Percentiles rank a stretch among this genome's conserved stretches.
phyloP scores from a whole-genome alignment of 1,284 basidiomycete genomes.

The Boletellus dicymbophilus region DNA sequence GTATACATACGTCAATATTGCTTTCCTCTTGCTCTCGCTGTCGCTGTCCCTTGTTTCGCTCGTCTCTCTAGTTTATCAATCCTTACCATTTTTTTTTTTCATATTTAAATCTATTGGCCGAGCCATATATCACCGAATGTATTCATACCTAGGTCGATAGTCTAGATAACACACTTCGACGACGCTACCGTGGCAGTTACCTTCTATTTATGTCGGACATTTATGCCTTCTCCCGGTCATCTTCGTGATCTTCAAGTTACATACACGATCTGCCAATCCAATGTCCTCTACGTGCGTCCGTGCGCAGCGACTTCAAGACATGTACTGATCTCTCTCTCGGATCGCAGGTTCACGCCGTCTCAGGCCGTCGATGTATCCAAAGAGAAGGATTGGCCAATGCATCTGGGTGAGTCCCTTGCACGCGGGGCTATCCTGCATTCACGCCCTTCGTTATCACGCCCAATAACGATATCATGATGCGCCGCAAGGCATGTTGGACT shows the following conservation, averaged over 20 bases:
- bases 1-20: conserved; percentile 16
- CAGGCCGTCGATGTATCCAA: conserved; percentile 56
- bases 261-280: neutral
- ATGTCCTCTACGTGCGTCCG: conserved; percentile 32
- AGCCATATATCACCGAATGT: conserved; percentile 11
- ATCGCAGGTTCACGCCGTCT: conserved; percentile 57
- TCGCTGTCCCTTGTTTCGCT: conserved; percentile 5
- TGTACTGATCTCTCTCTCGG: conserved; percentile 3
- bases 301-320: neutral
- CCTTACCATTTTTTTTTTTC: neutral
- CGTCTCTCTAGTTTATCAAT: conserved; percentile 2
- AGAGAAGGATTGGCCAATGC: conserved; percentile 68
- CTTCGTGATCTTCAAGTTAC: neutral
- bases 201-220: too few relatives aligned
- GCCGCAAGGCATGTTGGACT: conserved; percentile 69
- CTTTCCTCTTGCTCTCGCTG: conserved; percentile 15
- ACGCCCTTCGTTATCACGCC: too few relatives aligned
- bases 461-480: too few relatives aligned
- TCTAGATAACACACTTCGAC: too few relatives aligned
- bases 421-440: too few relatives aligned
- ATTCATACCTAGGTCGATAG: neutral
- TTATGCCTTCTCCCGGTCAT: neutral
- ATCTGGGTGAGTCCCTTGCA: conserved; percentile 61
- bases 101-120: conserved; percentile 14
- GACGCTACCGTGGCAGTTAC: neutral